Conservation (phyloP, 192 early-diverging fungal species). For the Entomortierella beljakovae region DNA sequence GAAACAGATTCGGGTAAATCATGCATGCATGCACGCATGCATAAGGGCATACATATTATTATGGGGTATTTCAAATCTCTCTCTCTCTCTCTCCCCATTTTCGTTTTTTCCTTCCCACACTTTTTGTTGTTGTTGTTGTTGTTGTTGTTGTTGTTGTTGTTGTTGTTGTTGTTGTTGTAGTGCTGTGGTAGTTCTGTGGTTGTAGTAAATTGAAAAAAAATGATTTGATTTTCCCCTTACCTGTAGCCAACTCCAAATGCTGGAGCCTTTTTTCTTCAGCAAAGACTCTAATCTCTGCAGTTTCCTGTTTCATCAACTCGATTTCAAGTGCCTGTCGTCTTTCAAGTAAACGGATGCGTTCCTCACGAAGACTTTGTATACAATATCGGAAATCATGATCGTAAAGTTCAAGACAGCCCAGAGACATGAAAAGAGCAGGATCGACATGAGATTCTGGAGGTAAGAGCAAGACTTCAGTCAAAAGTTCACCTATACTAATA, state of each 20-base stretch:
- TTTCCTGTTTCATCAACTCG: constrained; percentile 21
- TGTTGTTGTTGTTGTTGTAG: no score
- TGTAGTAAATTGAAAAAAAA: no score
- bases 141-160: no score
- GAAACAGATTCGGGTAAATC: no score
- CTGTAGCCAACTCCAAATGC: constrained; percentile 1
- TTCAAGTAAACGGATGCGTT: constrained; percentile 10
- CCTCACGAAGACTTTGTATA: constrained; percentile 2
- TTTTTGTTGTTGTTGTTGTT: no score
- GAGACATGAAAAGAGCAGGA: constrained; percentile 2
- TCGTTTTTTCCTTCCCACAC: not conserved
- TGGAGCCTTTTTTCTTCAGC: constrained; percentile 7
- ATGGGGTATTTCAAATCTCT: no score
- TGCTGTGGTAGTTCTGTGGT: no score
- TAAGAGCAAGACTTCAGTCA: constrained; percentile 9
- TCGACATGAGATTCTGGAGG: constrained; percentile 3
- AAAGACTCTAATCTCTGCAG: not conserved
- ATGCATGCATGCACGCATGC: no score
- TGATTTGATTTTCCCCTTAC: not conserved
- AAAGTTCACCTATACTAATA: not conserved
- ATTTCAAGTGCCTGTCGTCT: constrained; percentile 8
- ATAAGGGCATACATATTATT: no score
- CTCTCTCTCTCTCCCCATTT: no score
- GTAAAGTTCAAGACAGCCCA: constrained; percentile 11
- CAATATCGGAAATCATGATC: constrained; percentile 11